Base-by-base conservation (phyloP, 2,329 filamentous ascomycete genomes). In the Aspergillus pseudonomiae region DNA sequence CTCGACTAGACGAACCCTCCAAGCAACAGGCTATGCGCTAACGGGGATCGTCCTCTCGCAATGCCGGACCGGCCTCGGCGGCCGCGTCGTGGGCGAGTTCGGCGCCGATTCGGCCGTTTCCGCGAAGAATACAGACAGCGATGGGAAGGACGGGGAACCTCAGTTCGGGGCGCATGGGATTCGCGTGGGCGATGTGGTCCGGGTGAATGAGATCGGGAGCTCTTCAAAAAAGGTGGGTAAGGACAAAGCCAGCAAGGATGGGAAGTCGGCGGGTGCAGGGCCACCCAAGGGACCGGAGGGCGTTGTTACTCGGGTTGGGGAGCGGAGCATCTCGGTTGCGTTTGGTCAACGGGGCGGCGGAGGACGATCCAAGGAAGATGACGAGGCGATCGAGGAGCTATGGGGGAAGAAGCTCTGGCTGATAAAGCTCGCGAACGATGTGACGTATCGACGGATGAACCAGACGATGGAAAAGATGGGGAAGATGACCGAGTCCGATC, bases 11-110 rank as follows among this genome's bases (percentile, higher is more conserved):
- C 77, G 80, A 46, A 79, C 78, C 5, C 69, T 82, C 19, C 78
- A 80, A 71, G 77, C 78, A 19, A 76, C 77, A 0, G 78, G 78
- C 12, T 74, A 79, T 64, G 78, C 78, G 0, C 59, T 80, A 3
- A 80, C 76, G 1, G 78, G 78, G 0, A 86, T 98, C 10, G 81
- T 86, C 36, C 81, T 96, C 39, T 82, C 85, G 12, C 89, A 91
- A 21, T 91, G 91, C 74, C 89, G 94, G 34, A 99, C 95, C 0
- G 95, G 95, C 0, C 83, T 97, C 43, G 95, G 94, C 19, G 95
- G 95, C n/a, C 91, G 93, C 67, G 93, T 92, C 0, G 90, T 99
- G 1, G 81, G 97, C 4, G 94, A 97, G 76, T 87, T 99, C 6
- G 82, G 81, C 1, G 77, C 80, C 1, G 94, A 97, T 72, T 80